Conservation (phyloP, 2,329 filamentous ascomycete species). For the Mycosphaerelloides madeirae region DNA sequence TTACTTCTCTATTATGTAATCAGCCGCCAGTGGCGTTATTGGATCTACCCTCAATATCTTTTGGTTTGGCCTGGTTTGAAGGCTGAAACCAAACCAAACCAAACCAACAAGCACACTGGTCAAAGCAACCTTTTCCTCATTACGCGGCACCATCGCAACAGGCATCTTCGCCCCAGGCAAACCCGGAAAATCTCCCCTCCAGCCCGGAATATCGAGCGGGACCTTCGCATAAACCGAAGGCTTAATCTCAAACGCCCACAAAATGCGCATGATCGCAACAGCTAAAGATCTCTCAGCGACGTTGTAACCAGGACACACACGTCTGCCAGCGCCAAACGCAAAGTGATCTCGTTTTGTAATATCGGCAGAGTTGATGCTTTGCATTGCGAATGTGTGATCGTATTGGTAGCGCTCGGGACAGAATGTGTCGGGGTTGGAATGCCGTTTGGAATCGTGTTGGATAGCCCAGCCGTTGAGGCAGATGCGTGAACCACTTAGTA, state of each 20-base stretch:
- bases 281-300: constrained; percentile 34
- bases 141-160: constrained; percentile 3
- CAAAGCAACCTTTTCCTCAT: not conserved
- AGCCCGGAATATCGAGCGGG: constrained; percentile 7
- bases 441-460: constrained; percentile 7
- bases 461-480: constrained; percentile 7
- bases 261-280: constrained; percentile 32
- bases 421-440: constrained; percentile 6
- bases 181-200: constrained; percentile 9
- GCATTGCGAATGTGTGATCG: constrained; percentile 4
- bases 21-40: too few species aligned
- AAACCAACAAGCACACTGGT: too few species aligned
- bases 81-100: too few species aligned
- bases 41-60: too few species aligned
- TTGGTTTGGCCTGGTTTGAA: too few species aligned
- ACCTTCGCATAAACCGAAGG: constrained; percentile 19
- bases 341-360: constrained; percentile 31
- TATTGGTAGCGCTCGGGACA: constrained; percentile 6
- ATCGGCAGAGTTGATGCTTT: constrained; percentile 8
- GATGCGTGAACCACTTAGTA: constrained; percentile 6
- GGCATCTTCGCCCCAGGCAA: constrained; percentile 3
- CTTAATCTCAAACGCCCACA: constrained; percentile 33
- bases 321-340: constrained; percentile 32
- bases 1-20: too few species aligned
- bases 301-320: constrained; percentile 35